Evolutionary conservation across 2,329 filamentous ascomycete genomes (phyloP).

Genomic region (Colletotrichum destructivum): DNA sequence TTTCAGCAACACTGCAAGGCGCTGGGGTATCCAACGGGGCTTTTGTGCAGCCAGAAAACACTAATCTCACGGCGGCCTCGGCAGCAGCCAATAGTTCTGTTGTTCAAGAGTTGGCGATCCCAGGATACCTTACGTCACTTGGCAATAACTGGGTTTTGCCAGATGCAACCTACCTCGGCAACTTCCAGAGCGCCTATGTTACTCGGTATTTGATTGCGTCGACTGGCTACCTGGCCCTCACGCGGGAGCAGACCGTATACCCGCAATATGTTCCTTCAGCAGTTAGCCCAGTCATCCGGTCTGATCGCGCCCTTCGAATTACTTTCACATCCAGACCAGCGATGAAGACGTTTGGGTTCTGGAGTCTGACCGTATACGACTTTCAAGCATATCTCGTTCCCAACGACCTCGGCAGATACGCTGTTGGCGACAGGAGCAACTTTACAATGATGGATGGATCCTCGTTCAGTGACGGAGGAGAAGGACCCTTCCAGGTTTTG

Average conservation of each 20-base stretch:
- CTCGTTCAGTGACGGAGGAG: constrained; percentile 34
- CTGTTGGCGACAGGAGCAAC: constrained; percentile 46
- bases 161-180: constrained; percentile 12
- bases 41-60: constrained; percentile 22
- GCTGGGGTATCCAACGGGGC: constrained; percentile 27
- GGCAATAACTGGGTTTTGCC: constrained; percentile 34
- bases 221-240: constrained; percentile 36
- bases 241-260: constrained; percentile 36
- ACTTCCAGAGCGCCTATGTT: constrained; percentile 22
- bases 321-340: constrained; percentile 38
- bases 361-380: constrained; percentile 49
- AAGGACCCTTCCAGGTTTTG: constrained; percentile 47
- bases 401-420: constrained; percentile 46
- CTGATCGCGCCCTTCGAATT: constrained; percentile 30
- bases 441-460: constrained; percentile 48
- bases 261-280: constrained; percentile 24
- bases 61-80: constrained; percentile 34
- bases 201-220: constrained; percentile 22
- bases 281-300: neutral
- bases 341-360: constrained; percentile 43
- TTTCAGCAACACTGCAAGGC: constrained; percentile 16
- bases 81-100: constrained; percentile 30
- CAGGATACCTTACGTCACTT: constrained; percentile 13
- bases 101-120: neutral
- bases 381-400: constrained; percentile 44